phyloP scores from a whole-genome alignment of 352 stramenopile genomes.

The Elongisporangium prolatum region DNA sequence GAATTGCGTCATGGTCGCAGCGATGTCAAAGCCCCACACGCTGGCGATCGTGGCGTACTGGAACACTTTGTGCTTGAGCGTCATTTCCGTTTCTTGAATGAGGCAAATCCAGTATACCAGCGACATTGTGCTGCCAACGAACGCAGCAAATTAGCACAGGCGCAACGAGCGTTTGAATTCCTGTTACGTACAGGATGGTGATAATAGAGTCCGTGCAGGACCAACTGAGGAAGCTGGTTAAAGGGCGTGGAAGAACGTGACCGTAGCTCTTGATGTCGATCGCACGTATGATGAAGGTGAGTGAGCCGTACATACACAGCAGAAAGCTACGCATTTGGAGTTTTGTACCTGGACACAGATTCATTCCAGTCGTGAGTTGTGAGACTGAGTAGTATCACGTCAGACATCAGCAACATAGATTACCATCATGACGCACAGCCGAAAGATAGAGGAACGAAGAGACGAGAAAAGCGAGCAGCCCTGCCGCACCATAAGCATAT shows the following conservation, averaged over 20 bases:
- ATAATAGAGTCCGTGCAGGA: conserved; percentile 35
- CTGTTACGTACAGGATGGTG: conserved; percentile 33
- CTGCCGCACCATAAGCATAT: neutral
- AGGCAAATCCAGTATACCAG: conserved; percentile 32
- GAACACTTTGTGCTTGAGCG: conserved; percentile 19
- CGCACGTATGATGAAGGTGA: conserved; percentile 27
- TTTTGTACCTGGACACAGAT: conserved; percentile 6
- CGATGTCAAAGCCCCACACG: no score
- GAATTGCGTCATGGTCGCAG: conserved; percentile 26
- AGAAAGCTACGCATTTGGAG: conserved; percentile 34
- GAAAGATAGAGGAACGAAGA: neutral
- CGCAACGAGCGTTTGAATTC: neutral
- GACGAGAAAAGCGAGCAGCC: neutral
- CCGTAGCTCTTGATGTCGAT: conserved; percentile 28
- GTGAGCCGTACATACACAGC: conserved; percentile 26
- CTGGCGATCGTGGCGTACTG: conserved; percentile 21
- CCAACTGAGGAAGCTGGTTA: conserved; percentile 31
- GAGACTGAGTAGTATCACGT: neutral
- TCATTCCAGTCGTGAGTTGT: neutral
- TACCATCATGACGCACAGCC: neutral
- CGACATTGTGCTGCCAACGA: conserved; percentile 22
- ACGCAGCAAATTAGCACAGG: conserved; percentile 1
- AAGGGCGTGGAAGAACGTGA: conserved; percentile 25
- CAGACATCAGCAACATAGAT: neutral
- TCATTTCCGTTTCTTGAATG: conserved; percentile 19